Base-by-base conservation (phyloP, 768 basidiomycete species). In the Tricholoma furcatifolium region DNA sequence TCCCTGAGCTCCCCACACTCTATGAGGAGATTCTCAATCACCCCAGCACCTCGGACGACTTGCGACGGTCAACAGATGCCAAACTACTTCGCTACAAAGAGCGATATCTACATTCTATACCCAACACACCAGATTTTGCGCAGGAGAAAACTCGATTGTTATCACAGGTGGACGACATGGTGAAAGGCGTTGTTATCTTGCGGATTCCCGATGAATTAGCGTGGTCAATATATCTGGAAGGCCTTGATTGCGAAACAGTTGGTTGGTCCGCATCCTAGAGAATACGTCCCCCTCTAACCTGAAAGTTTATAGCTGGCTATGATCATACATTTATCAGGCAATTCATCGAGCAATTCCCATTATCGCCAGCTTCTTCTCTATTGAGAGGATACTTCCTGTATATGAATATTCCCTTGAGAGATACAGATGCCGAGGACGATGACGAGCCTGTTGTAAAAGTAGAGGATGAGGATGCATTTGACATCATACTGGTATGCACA, bases 11-110 rank as follows among this genome's bases (percentile, higher is more conserved):
- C 30, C 89, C 89, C 1, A 63, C 56, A 1, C 69, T 94, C 24
- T 96, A 94, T 58, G 74, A 83, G 30, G 87, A 93, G 59, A 72
- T 95, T n/a, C 68, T 94, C 30, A 86, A 85, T 54, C 93, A 96
- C 60, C 89, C 88, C 0, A 75, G 77, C 57, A 87, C 93, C 0
- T 73, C 84, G 0, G 92, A 95, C 60, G 83, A 85, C 5, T 70
- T 91, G n/a, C 86, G 93, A n/a, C 77, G 88, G 10, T 67, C 73
- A 42, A 85, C 83, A 1, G 95, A 98, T 63, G 72, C 81, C 23
- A 93, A 90, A 57, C 75, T 94, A 8, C 71, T 96, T 34, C 73
- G 76, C 17, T 78, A 84, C 61, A 85, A 82, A 55, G 77, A 84
- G 51, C 74, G 76, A 10, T 76, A 84, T 48, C 73, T 94, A n/a